Conservation (phyloP, 2,329 filamentous ascomycete genomes). For the Colletotrichum gloeosporioides region DNA sequence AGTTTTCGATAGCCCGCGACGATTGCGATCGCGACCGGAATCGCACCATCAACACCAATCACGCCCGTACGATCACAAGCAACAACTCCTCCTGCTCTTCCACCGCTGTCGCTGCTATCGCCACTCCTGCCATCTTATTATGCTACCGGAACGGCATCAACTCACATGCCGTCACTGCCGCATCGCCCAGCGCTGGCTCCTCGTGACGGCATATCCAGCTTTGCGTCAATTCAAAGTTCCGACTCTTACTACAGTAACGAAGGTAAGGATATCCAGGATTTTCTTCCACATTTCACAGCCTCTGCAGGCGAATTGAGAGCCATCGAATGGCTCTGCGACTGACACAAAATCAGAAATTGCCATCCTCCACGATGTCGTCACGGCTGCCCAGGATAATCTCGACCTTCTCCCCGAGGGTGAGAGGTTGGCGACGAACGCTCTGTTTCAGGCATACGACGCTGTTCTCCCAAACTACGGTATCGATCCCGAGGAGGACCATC, state of each 20-base stretch:
- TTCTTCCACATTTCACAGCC: neutral
- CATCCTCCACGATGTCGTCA: slow-evolving; percentile 78
- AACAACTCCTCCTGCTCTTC: neutral
- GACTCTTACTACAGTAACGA: slow-evolving; percentile 64
- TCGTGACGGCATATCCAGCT: slow-evolving; percentile 37
- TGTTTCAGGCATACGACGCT: slow-evolving; percentile 82
- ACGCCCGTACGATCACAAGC: neutral
- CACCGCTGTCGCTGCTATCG: neutral
- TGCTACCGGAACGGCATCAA: slow-evolving; percentile 33
- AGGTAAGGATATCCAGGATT: slow-evolving; percentile 44
- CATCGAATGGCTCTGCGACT: neutral
- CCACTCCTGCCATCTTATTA: slow-evolving; percentile 28
- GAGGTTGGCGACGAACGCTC: slow-evolving; percentile 73
- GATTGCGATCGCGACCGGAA: neutral
- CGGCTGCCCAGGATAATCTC: slow-evolving; percentile 70
- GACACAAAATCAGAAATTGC: slow-evolving; percentile 67
- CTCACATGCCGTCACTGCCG: slow-evolving; percentile 38
- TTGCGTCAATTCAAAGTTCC: slow-evolving; percentile 26
- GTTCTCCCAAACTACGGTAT: slow-evolving; percentile 74
- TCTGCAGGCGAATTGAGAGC: neutral
- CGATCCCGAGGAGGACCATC: slow-evolving; percentile 74
- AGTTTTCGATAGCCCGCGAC: neutral
- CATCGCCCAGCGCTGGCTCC: slow-evolving; percentile 39
- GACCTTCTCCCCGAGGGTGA: slow-evolving; percentile 63
- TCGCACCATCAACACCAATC: neutral